Evolutionary conservation across 805 yeast genomes (phyloP), one percentile per base, ranked within the genome.

Genomic region (Ogataea kodamae): DNA sequence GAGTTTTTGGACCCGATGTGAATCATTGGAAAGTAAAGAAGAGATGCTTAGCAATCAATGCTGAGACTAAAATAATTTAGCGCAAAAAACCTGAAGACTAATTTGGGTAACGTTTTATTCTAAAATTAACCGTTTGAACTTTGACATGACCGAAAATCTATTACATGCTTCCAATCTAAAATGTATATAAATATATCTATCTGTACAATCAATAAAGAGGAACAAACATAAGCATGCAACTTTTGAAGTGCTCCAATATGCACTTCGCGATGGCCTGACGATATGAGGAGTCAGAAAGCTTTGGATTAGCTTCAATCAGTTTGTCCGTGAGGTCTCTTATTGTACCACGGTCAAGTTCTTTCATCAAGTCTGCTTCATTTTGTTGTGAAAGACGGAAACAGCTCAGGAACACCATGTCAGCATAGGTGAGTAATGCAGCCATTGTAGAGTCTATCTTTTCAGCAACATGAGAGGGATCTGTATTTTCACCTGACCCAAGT

Each of bases 171-270:
- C n/a, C n/a, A n/a, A n/a, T n/a, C n/a, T n/a, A n/a, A n/a, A n/a
- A n/a, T n/a, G n/a, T n/a, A n/a, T n/a, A n/a, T n/a, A n/a, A n/a
- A n/a, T n/a, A n/a, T n/a, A n/a, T n/a, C n/a, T n/a, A n/a, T n/a
- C n/a, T n/a, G n/a, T n/a, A n/a, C n/a, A n/a, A 10, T 33, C 34
- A 37, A 12, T 17, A 20, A 21, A 43, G 33, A 5, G 52, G 50
- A 10, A 49, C 49, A 25, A 43, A 49, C 48, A 49, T 41, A 22
- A 49, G 29, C 19, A 23, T 23, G 15, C 40, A 36, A 28, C 46
- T 36, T 26, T 39, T 42, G 37, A 39, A 49, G 27, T 43, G 49
- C 8, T 46, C 54, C 10, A 49, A 20, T 7, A 49, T 19, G 5
- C 37, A 25, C 19, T 33, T 41, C 25, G 39, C 26, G 14, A 49